Evolutionary conservation across 768 basidiomycete genomes (phyloP).

Genomic region (Filobasidium floriforme): DNA sequence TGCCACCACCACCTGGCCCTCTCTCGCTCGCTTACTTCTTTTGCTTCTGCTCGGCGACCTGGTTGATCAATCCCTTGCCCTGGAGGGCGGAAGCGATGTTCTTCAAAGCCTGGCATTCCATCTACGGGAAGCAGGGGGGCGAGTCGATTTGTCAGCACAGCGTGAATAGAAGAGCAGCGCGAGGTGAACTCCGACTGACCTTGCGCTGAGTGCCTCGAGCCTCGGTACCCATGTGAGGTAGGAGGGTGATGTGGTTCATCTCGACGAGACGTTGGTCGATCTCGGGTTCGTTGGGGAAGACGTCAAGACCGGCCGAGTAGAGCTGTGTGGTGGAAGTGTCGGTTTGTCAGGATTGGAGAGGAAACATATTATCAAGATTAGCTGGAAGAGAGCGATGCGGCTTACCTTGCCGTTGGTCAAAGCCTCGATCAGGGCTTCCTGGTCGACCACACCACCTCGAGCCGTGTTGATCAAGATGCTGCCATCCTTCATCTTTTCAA

Average conservation of each 20-base stretch:
- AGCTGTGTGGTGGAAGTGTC: too few species aligned
- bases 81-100: conserved; percentile 34
- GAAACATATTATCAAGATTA: too few species aligned
- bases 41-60: conserved; percentile 36
- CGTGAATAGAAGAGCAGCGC: too few species aligned
- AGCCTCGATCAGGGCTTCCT: conserved; percentile 75
- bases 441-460: conserved; percentile 82
- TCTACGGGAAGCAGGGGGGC: conserved; percentile 20
- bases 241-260: conserved; percentile 73
- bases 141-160: too few species aligned
- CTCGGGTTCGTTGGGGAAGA: conserved; percentile 75
- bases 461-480: conserved; percentile 78
- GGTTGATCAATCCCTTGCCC: conserved; percentile 38
- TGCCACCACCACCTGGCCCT: too few species aligned
- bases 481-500: conserved; percentile 67
- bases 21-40: background rate
- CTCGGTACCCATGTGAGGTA: conserved; percentile 75
- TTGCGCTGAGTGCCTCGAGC: conserved; percentile 34
- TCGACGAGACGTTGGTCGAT: conserved; percentile 71
- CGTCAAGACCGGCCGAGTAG: conserved; percentile 72
- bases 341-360: too few species aligned
- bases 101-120: conserved; percentile 33
- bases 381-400: too few species aligned
- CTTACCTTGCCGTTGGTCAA: conserved; percentile 80
- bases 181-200: conserved; percentile 23